Conservation (phyloP, 2,329 filamentous ascomycete species). For the Aspergillus novoparasiticus region DNA sequence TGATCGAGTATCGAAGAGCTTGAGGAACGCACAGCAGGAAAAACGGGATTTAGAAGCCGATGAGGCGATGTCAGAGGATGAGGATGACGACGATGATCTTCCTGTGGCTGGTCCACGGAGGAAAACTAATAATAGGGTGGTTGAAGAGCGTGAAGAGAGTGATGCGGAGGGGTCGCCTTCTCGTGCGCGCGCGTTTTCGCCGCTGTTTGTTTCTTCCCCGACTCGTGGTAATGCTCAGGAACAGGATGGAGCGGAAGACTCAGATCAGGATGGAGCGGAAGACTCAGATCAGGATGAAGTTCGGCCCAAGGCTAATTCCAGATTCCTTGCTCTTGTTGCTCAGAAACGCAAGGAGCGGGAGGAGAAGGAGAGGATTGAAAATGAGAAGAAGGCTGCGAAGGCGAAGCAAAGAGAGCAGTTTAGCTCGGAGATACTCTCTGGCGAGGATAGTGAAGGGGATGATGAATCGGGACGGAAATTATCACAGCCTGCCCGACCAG, state of each 20-base stretch:
- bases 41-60: conserved; percentile 19
- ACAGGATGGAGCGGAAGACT: conserved; percentile 15
- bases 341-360: conserved; percentile 72
- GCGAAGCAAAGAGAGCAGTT: conserved; percentile 34
- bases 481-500: conserved; percentile 68
- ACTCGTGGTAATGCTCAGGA: conserved; percentile 17
- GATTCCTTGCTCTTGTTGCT: conserved; percentile 72
- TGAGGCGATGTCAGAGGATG: conserved; percentile 20
- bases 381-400: conserved; percentile 42
- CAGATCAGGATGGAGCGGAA: conserved; percentile 24
- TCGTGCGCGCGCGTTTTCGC: conserved; percentile 36
- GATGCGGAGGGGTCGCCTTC: conserved; percentile 25
- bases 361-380: conserved; percentile 63
- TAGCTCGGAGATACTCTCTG: conserved; percentile 47
- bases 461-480: conserved; percentile 68
- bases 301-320: conserved; percentile 51
- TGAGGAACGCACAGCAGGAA: conserved; percentile 23
- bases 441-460: conserved; percentile 59
- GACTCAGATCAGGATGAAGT: conserved; percentile 27
- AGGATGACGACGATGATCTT: conserved; percentile 38
- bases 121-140: conserved; percentile 34
- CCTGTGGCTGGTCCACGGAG: conserved; percentile 32
- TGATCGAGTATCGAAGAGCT: conserved; percentile 39
- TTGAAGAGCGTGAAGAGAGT: conserved; percentile 31
- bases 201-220: conserved; percentile 49